These are phyloP conservation scores for Komagataella phaffii DNA, from an alignment of 805 yeast genomes.

Conservation along the genomic window DNA sequence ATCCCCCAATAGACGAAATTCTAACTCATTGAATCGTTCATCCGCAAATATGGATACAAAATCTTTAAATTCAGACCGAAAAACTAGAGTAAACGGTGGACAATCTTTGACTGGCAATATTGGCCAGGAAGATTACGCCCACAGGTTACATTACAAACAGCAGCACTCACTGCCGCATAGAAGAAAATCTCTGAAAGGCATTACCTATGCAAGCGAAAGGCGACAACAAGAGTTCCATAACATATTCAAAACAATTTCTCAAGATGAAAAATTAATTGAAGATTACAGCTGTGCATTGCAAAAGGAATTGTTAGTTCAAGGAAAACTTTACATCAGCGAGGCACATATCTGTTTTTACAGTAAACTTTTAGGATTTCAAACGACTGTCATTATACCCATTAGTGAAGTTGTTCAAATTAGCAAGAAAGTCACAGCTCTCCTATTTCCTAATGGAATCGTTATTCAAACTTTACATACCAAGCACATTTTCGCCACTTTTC, in stretches of 20 bases:
- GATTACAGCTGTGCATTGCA: slow-evolving; percentile 57
- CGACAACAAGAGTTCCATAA: slow-evolving; percentile 49
- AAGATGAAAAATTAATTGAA: slow-evolving; percentile 38
- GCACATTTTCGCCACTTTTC: slow-evolving; percentile 51
- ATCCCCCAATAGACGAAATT: not conserved
- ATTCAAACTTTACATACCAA: slow-evolving; percentile 50
- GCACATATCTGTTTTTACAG: slow-evolving; percentile 49
- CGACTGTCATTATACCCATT: slow-evolving; percentile 42
- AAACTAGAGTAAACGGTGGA: not conserved
- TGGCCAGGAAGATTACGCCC: not conserved
- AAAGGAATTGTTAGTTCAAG: slow-evolving; percentile 55
- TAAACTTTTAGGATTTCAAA: slow-evolving; percentile 55
- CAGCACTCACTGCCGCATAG: not conserved
- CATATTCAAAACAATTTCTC: slow-evolving; percentile 37
- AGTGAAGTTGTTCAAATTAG: slow-evolving; percentile 51
- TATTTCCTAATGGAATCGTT: slow-evolving; percentile 58
- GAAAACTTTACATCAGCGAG: slow-evolving; percentile 45
- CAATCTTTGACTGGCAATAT: not conserved
- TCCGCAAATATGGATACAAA: not conserved
- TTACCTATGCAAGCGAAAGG: slow-evolving; percentile 26
- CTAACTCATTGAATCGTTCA: not conserved
- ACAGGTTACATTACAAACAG: not conserved
- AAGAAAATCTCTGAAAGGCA: not conserved
- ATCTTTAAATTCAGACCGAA: not conserved
- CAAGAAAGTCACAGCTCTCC: slow-evolving; percentile 50